Evolutionary conservation across 1,284 basidiomycete species (phyloP).

Genomic region (Amylostereum areolatum): DNA sequence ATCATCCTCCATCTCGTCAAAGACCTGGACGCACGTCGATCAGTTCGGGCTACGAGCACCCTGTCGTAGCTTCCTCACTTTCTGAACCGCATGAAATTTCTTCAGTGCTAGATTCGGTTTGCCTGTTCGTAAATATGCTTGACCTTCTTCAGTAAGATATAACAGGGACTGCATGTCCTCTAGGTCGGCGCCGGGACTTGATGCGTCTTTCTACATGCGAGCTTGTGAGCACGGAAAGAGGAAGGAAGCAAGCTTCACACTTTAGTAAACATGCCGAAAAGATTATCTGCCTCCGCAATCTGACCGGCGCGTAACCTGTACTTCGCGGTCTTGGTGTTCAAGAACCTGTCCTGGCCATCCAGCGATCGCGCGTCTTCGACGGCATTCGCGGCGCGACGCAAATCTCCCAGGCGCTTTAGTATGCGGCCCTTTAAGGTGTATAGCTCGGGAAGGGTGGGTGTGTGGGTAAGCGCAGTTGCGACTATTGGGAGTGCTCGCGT

Average conservation of each 20-base stretch:
- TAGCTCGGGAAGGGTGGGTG: slow-evolving; percentile 92
- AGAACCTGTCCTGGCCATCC: slow-evolving; percentile 93
- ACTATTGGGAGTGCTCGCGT: slow-evolving; percentile 63
- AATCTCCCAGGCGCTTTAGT: slow-evolving; percentile 85
- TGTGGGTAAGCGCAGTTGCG: slow-evolving; percentile 69
- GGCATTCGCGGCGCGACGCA: slow-evolving; percentile 64
- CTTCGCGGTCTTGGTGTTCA: slow-evolving; percentile 94
- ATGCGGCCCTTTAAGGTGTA: slow-evolving; percentile 81
- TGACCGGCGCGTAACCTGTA: slow-evolving; percentile 83
- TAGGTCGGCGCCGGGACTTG: slow-evolving; percentile 74
- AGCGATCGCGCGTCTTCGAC: slow-evolving; percentile 83
- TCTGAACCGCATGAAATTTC: slow-evolving; percentile 74
- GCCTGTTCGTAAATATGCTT: slow-evolving; percentile 60
- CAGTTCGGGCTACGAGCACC: slow-evolving; percentile 1
- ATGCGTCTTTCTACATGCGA: slow-evolving; percentile 71
- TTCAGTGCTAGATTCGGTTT: slow-evolving; percentile 84
- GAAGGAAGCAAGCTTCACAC: slow-evolving; percentile 21
- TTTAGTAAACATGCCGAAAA: slow-evolving; percentile 87
- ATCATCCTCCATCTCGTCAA: slow-evolving; percentile 89
- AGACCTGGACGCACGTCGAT: slow-evolving; percentile 44
- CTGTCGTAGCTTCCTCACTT: slow-evolving; percentile 35
- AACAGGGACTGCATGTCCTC: slow-evolving; percentile 96
- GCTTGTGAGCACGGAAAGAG: neutral
- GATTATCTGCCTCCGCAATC: slow-evolving; percentile 64
- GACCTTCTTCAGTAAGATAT: slow-evolving; percentile 83